Conservation (phyloP, 2,329 filamentous ascomycete species). For the Diaporthe longicolla region DNA sequence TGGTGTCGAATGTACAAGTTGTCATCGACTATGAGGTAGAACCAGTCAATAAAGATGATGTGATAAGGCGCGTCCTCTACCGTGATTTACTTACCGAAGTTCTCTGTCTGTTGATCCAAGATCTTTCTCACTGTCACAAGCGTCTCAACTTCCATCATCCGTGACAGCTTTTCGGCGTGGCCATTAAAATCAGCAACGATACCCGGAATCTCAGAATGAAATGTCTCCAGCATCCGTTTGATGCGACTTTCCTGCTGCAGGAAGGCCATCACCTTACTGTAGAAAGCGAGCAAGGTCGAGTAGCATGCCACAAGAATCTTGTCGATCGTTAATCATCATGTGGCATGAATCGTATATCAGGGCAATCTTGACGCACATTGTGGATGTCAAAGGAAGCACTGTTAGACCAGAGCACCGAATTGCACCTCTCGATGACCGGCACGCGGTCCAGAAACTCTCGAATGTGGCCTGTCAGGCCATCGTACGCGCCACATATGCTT, state of each 20-base stretch:
- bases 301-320: conserved; percentile 3
- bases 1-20: conserved; percentile 16
- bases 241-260: neutral
- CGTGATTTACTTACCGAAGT: neutral
- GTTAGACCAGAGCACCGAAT: neutral
- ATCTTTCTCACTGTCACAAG: conserved; percentile 14
- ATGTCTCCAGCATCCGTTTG: neutral
- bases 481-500: conserved; percentile 7
- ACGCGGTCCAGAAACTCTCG: neutral
- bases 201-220: conserved; percentile 4
- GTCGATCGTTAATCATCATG: neutral
- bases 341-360: neutral
- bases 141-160: conserved; percentile 1
- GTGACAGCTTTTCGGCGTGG: neutral
- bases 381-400: conserved; percentile 8
- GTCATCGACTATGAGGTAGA: neutral
- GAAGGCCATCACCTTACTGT: conserved; percentile 19
- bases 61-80: fast-evolving
- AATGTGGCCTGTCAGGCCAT: conserved; percentile 5
- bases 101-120: neutral
- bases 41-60: neutral
- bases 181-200: neutral
- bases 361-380: neutral
- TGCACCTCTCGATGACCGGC: conserved; percentile 2
- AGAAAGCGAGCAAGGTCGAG: neutral